Conservation (phyloP, 768 basidiomycete genomes). For the Thelephora aurantiotincta region DNA sequence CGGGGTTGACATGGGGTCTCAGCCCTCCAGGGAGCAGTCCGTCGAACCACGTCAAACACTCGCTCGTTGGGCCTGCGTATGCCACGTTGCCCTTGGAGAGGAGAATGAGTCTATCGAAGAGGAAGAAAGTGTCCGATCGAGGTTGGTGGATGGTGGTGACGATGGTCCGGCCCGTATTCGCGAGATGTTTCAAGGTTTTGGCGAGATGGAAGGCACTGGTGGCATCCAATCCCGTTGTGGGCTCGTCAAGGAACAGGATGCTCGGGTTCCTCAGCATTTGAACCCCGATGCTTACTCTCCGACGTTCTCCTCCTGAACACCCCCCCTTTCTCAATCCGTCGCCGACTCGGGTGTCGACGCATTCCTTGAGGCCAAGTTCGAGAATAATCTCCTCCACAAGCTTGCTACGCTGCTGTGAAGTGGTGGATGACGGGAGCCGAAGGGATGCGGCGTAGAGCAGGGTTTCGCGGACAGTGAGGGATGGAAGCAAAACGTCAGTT, state of each 20-base stretch:
- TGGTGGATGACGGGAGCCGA: constrained; percentile 21
- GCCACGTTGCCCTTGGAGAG: constrained; percentile 27
- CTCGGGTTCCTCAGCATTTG: constrained; percentile 29
- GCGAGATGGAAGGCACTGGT: neutral
- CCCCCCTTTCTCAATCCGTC: constrained; percentile 24
- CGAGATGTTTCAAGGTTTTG: constrained; percentile 7
- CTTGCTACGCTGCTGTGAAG: constrained; percentile 11
- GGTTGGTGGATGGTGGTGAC: constrained; percentile 35
- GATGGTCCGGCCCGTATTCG: constrained; percentile 20
- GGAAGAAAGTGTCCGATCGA: constrained; percentile 27
- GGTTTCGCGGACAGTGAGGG: constrained; percentile 22
- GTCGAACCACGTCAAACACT: constrained; percentile 23
- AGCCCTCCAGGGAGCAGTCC: constrained; percentile 14
- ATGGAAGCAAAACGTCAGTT: neutral
- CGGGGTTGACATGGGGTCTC: constrained; percentile 24
- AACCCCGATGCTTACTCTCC: constrained; percentile 27
- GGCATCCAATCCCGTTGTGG: constrained; percentile 7
- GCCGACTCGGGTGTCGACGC: constrained; percentile 28
- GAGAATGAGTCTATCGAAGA: constrained; percentile 31
- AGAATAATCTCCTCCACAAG: constrained; percentile 18
- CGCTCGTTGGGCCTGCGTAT: constrained; percentile 22
- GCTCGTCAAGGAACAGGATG: constrained; percentile 31
- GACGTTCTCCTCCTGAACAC: constrained; percentile 31
- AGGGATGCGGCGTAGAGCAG: constrained; percentile 22
- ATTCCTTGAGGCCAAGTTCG: constrained; percentile 27